These are phyloP conservation scores for Monosporascus sp. DNA, from an alignment of 2,329 filamentous ascomycete genomes.

Conservation along the genomic window DNA sequence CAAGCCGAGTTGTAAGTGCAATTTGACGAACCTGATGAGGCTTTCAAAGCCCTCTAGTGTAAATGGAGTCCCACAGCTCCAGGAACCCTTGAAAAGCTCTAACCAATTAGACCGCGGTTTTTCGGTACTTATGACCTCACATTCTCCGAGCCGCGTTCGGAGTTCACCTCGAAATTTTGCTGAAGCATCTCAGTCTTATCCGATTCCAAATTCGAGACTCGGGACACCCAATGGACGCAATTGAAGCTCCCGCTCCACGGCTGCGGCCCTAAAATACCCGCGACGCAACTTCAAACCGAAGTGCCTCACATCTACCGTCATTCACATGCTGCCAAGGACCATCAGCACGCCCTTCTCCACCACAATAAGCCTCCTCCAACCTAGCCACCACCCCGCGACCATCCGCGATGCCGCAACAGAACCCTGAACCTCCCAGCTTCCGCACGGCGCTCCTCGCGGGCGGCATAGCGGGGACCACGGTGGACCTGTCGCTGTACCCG, in stretches of 20 bases:
- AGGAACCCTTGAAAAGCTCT: background rate
- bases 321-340: too few species aligned
- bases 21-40: too few species aligned
- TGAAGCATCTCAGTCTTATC: background rate
- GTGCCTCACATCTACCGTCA: too few species aligned
- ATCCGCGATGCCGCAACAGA: conserved; percentile 11
- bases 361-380: background rate
- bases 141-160: background rate
- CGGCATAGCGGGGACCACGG: conserved; percentile 86
- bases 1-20: too few species aligned
- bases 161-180: background rate
- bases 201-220: background rate
- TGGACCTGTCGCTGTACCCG: conserved; percentile 93
- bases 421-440: conserved; percentile 39
- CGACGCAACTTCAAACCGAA: background rate
- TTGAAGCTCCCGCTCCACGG: background rate
- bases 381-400: background rate
- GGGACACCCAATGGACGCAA: background rate
- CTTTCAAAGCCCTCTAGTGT: too few species aligned
- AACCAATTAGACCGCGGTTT: background rate
- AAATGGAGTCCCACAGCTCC: too few species aligned
- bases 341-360: too few species aligned
- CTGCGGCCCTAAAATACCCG: background rate
- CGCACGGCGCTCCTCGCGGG: conserved; percentile 68
- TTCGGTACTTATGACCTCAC: background rate